Evolutionary conservation across 148 eudicot genomes (phyloP).

Genomic region (Cornus florida): DNA sequence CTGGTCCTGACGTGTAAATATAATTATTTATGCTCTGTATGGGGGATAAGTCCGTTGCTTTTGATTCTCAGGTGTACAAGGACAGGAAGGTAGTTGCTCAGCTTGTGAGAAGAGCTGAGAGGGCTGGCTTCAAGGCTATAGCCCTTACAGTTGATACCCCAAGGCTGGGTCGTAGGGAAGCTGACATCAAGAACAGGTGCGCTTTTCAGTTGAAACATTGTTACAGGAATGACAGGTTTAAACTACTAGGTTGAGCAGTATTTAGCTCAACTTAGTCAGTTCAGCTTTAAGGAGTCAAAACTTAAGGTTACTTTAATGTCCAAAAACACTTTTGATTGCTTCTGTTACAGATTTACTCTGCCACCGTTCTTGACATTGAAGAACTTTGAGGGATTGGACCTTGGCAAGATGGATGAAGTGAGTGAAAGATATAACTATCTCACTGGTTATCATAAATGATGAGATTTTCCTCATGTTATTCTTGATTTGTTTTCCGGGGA

Average conservation of each 20-base stretch:
- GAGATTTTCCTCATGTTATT: not conserved
- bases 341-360: constrained; percentile 61
- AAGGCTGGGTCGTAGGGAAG: constrained; percentile 91
- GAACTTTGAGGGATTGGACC: constrained; percentile 97
- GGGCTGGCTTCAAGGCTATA: constrained; percentile 97
- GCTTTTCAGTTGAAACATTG: constrained; percentile 5
- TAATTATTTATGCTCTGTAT: not conserved
- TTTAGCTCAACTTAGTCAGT: not conserved
- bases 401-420: constrained; percentile 93
- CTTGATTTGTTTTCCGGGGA: constrained; percentile 2
- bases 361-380: constrained; percentile 85
- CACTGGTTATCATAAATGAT: not conserved
- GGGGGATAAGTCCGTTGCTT: not conserved
- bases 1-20: not conserved
- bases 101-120: constrained; percentile 97
- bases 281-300: not conserved
- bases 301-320: not conserved
- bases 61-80: constrained; percentile 74
- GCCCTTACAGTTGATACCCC: constrained; percentile 99
- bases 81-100: constrained; percentile 95
- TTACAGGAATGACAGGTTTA: not conserved
- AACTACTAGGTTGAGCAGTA: not conserved
- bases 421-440: constrained; percentile 18
- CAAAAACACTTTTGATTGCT: not conserved
- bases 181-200: constrained; percentile 95